Conservation (phyloP, 2,329 filamentous ascomycete species). For the Trichocomaceae sp. region DNA sequence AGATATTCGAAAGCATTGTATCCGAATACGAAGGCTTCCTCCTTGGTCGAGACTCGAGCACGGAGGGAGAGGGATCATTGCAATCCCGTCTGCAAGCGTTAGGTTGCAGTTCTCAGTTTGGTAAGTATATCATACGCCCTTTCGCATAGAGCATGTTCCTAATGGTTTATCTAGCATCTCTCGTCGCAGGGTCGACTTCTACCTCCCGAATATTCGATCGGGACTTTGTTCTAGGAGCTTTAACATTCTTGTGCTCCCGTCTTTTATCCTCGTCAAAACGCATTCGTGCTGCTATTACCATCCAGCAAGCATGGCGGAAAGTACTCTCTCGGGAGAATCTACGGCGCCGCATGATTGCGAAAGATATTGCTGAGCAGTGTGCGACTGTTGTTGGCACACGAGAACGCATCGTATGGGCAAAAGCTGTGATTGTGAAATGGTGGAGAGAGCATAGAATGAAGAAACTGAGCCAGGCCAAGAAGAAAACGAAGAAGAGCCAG, state of each 20-base stretch:
- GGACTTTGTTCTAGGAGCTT: conserved; percentile 50
- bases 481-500: neutral
- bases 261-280: conserved; percentile 47
- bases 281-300: conserved; percentile 45
- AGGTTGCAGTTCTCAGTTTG: conserved; percentile 40
- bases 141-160: neutral
- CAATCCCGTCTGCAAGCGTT: conserved; percentile 30
- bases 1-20: conserved; percentile 50
- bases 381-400: conserved; percentile 41
- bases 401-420: conserved; percentile 37
- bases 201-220: conserved; percentile 44
- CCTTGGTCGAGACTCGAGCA: neutral
- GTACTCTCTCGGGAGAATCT: conserved; percentile 17
- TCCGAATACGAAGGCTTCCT: conserved; percentile 50
- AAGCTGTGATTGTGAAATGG: conserved; percentile 28
- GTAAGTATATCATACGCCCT: conserved; percentile 22
- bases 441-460: conserved; percentile 24
- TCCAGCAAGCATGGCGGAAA: conserved; percentile 49
- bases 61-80: conserved; percentile 17
- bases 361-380: conserved; percentile 33
- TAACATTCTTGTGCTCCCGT: conserved; percentile 55
- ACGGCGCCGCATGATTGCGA: conserved; percentile 19
- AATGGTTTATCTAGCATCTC: conserved; percentile 35
- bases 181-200: conserved; percentile 31
- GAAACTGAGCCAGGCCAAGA: conserved; percentile 10